Percentiles rank a stretch among this genome's conserved stretches.
These are phyloP conservation scores for Tylopilus balloui DNA, from an alignment of 768 basidiomycete genomes.

Conservation along the genomic window DNA sequence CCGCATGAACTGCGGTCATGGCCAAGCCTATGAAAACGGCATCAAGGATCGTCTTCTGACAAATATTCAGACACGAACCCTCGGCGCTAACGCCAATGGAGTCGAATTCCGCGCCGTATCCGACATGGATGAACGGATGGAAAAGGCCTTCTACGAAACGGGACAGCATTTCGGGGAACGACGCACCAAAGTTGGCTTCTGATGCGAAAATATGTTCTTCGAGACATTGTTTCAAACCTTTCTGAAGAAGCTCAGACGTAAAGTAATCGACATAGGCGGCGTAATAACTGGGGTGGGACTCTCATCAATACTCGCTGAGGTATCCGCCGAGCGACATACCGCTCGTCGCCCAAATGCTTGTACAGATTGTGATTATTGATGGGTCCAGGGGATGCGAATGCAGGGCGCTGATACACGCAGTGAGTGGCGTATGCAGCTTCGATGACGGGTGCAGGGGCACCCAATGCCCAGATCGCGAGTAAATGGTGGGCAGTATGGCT, in stretches of 20 bases:
- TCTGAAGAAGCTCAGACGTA: slow-evolving; percentile 36
- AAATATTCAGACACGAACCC: slow-evolving; percentile 42
- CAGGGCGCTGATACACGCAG: slow-evolving; percentile 35
- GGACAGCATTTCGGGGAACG: slow-evolving; percentile 43
- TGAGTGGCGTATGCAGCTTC: slow-evolving; percentile 41
- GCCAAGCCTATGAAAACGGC: slow-evolving; percentile 44
- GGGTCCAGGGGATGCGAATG: slow-evolving; percentile 25
- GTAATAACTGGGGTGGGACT: slow-evolving; percentile 44
- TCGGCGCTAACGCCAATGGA: slow-evolving; percentile 57
- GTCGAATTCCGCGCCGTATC: slow-evolving; percentile 60
- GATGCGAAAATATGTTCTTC: slow-evolving; percentile 56
- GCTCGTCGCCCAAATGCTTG: slow-evolving; percentile 53
- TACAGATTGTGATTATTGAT: slow-evolving; percentile 40
- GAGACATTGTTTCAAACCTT: slow-evolving; percentile 41
- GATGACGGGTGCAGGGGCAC: slow-evolving; percentile 42
- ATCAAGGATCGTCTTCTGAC: slow-evolving; percentile 31
- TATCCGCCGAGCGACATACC: slow-evolving; percentile 32
- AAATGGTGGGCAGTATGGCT: slow-evolving; percentile 58
- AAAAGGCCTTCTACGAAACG: slow-evolving; percentile 53
- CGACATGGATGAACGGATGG: slow-evolving; percentile 63
- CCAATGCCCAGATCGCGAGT: slow-evolving; percentile 57
- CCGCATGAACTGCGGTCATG: slow-evolving; percentile 37
- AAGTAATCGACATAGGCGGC: slow-evolving; percentile 58
- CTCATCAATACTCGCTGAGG: background rate
- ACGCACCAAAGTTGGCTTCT: slow-evolving; percentile 38